Percentiles rank a stretch among this genome's conserved stretches.
These are phyloP conservation scores for Trametes pubescens DNA, from an alignment of 1,284 basidiomycete genomes.

Conservation along the genomic window DNA sequence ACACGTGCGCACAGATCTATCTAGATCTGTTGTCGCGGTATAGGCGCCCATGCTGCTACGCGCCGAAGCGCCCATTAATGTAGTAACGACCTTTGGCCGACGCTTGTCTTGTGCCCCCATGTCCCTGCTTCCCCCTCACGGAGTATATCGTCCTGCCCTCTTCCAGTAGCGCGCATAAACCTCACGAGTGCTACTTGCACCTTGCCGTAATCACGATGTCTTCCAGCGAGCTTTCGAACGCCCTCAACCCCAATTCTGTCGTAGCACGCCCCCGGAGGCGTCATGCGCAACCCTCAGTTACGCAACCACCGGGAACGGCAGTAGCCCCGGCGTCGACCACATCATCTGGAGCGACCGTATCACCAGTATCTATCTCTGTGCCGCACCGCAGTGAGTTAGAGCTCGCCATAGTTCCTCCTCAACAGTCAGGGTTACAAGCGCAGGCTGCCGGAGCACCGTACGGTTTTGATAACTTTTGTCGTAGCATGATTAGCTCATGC, in stretches of 20 bases:
- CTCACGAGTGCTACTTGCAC: too few species aligned
- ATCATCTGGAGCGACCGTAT: too few species aligned
- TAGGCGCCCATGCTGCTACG: conserved; percentile 18
- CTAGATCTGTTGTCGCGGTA: conserved; percentile 42
- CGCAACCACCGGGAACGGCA: neutral
- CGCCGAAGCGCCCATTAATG: conserved; percentile 13
- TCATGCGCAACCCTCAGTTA: conserved; percentile 29
- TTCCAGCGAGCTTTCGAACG: conserved; percentile 78
- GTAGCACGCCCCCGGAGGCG: conserved; percentile 45
- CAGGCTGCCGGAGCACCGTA: conserved; percentile 29
- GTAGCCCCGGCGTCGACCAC: neutral
- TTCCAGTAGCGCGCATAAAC: too few species aligned
- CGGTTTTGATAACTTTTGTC: neutral
- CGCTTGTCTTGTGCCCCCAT: neutral
- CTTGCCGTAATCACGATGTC: conserved; percentile 44
- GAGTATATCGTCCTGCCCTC: too few species aligned
- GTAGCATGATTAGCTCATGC: neutral
- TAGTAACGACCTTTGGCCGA: neutral
- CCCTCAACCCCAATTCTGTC: conserved; percentile 69
- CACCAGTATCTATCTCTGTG: conserved; percentile 41
- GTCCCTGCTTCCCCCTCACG: too few species aligned
- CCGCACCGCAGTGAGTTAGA: conserved; percentile 68
- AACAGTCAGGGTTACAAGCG: conserved; percentile 29
- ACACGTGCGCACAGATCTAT: conserved; percentile 29
- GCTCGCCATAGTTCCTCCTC: conserved; percentile 58